phyloP scores from a whole-genome alignment of 805 yeast genomes.

The Diddensiella santjacobensis region DNA sequence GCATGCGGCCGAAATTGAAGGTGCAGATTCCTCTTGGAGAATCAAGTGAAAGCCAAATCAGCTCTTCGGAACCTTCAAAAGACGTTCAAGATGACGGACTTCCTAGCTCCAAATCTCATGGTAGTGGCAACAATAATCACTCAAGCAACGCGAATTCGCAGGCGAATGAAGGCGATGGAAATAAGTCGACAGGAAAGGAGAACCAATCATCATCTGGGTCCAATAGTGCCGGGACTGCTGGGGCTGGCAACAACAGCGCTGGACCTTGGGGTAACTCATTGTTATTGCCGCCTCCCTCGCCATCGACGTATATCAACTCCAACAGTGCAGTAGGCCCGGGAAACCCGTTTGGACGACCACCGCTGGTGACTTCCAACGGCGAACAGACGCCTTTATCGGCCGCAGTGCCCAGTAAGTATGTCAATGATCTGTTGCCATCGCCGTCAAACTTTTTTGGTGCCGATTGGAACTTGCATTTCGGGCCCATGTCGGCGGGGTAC shows the following conservation, averaged over 20 bases:
- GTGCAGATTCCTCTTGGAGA: constrained; percentile 36
- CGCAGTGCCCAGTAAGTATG: constrained; percentile 65
- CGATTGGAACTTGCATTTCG: constrained; percentile 50
- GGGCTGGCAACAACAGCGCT: constrained; percentile 9
- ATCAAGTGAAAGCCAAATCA: constrained; percentile 21
- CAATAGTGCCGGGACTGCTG: constrained; percentile 2
- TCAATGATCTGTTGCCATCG: constrained; percentile 71
- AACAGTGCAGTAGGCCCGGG: constrained; percentile 31
- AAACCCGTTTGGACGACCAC: constrained; percentile 33
- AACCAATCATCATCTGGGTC: neutral
- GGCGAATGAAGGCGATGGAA: neutral
- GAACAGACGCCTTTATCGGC: constrained; percentile 71
- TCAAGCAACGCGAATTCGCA: neutral
- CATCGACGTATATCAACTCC: constrained; percentile 29
- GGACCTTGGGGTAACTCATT: constrained; percentile 30
- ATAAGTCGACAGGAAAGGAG: neutral
- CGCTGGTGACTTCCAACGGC: constrained; percentile 35
- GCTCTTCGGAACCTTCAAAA: constrained; percentile 20
- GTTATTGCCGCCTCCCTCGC: constrained; percentile 35
- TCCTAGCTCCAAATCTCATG: constrained; percentile 15
- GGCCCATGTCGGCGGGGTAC: constrained; percentile 26
- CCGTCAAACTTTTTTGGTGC: constrained; percentile 72
- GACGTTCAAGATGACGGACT: constrained; percentile 4
- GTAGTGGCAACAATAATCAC: constrained; percentile 7
- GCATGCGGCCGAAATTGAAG: constrained; percentile 35